Evolutionary conservation across 2,329 filamentous ascomycete genomes (phyloP).

Genomic region (Podosphaera fusca): DNA sequence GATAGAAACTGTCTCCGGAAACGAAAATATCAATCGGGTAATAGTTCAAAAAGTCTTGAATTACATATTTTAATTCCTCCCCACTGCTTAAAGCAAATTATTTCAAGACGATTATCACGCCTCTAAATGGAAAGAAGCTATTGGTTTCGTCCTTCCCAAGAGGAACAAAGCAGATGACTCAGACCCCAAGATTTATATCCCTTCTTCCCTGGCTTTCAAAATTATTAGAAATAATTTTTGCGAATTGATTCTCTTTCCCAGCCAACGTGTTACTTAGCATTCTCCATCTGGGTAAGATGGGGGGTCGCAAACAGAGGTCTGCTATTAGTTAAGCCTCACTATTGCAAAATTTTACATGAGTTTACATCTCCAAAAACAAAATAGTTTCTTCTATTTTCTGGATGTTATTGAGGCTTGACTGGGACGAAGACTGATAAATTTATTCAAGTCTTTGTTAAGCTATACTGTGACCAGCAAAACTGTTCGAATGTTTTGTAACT

Average conservation of each 20-base stretch:
- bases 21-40: not conserved
- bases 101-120: not conserved
- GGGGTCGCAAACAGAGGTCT: too few species aligned
- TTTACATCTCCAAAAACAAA: too few species aligned
- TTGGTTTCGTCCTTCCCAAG: not conserved
- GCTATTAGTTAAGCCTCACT: too few species aligned
- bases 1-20: not conserved
- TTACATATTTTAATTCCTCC: not conserved
- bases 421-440: too few species aligned
- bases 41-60: not conserved
- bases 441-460: too few species aligned
- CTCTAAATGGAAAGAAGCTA: not conserved
- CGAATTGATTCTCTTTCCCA: not conserved
- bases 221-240: not conserved
- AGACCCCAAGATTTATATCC: not conserved
- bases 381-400: too few species aligned
- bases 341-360: too few species aligned
- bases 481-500: too few species aligned
- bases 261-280: not conserved
- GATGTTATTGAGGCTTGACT: too few species aligned
- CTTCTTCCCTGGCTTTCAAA: not conserved
- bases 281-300: not conserved
- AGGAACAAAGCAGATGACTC: not conserved
- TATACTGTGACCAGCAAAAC: too few species aligned
- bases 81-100: not conserved